These are phyloP conservation scores for Mycena venus DNA, from an alignment of 768 basidiomycete species.

Conservation along the genomic window DNA sequence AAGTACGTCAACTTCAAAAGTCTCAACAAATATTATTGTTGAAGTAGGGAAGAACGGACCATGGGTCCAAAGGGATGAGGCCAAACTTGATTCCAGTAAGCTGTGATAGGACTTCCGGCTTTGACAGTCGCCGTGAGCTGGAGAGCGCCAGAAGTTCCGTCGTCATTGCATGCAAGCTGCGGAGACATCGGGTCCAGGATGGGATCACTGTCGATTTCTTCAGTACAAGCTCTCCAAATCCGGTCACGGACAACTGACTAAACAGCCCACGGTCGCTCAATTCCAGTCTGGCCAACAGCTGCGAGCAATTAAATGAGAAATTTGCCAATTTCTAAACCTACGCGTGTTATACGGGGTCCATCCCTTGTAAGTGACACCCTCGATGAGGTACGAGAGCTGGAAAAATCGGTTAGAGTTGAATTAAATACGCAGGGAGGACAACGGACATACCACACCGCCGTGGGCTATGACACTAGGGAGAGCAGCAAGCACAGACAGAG, in stretches of 20 bases:
- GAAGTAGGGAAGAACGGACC: conserved; percentile 38
- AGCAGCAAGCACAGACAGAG: conserved; percentile 39
- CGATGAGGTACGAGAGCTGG: conserved; percentile 56
- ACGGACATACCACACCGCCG: conserved; percentile 60
- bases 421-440: conserved; percentile 53
- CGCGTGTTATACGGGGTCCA: conserved; percentile 59
- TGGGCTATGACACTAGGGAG: conserved; percentile 54
- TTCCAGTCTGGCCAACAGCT: conserved; percentile 54
- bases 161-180: conserved; percentile 61
- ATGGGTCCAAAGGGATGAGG: conserved; percentile 60
- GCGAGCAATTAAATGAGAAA: too few relatives aligned
- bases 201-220: conserved; percentile 50
- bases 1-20: conserved; percentile 55
- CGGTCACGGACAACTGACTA: conserved; percentile 46
- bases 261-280: conserved; percentile 61
- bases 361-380: conserved; percentile 55
- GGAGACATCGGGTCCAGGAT: conserved; percentile 53
- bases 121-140: conserved; percentile 59
- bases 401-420: too few relatives aligned
- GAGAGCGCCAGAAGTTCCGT: conserved; percentile 53
- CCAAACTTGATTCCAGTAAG: conserved; percentile 62
- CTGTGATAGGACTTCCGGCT: conserved; percentile 57
- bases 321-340: too few relatives aligned
- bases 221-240: background rate
- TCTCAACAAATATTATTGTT: background rate